Conservation (phyloP, 1,284 basidiomycete species). For the Vanrija humicola region DNA sequence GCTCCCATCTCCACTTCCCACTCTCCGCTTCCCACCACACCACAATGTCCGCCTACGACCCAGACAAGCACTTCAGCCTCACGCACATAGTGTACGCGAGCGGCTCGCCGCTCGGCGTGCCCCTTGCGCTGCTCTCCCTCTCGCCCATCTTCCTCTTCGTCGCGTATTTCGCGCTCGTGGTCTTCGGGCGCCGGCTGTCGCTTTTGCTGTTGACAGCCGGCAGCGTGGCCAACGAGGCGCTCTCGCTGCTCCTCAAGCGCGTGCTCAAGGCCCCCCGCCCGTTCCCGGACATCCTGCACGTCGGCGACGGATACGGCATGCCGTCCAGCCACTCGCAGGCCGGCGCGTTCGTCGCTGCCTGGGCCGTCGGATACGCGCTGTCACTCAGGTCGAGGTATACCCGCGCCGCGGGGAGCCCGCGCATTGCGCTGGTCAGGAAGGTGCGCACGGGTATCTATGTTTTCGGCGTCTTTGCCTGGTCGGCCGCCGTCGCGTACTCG, state of each 20-base stretch:
- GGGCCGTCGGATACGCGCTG: conserved; percentile 36
- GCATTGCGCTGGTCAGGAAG: conserved; percentile 6
- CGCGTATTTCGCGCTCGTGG: conserved; percentile 43
- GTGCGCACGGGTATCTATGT: conserved; percentile 29
- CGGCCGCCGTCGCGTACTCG: conserved; percentile 41
- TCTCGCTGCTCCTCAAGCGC: conserved; percentile 36
- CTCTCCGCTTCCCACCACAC: too few species aligned
- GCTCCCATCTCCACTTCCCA: too few species aligned
- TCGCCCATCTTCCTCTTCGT: conserved; percentile 49
- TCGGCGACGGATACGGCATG: conserved; percentile 47
- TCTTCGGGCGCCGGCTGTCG: conserved; percentile 41
- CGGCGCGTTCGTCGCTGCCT: conserved; percentile 38
- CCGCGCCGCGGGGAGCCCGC: not conserved
- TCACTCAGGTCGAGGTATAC: conserved; percentile 15
- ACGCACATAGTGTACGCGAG: conserved; percentile 46
- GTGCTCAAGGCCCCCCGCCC: conserved; percentile 19
- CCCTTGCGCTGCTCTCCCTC: conserved; percentile 44
- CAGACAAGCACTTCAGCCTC: conserved; percentile 37
- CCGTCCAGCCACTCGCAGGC: conserved; percentile 47
- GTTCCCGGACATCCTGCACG: conserved; percentile 13
- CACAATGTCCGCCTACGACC: too few species aligned
- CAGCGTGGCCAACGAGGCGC: conserved; percentile 36
- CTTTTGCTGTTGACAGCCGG: conserved; percentile 38
- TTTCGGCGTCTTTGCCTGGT: conserved; percentile 40
- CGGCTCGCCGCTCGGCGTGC: conserved; percentile 36